Evolutionary conservation across 2,329 filamentous ascomycete genomes (phyloP).

Genomic region (Dactylellina leptospora): DNA sequence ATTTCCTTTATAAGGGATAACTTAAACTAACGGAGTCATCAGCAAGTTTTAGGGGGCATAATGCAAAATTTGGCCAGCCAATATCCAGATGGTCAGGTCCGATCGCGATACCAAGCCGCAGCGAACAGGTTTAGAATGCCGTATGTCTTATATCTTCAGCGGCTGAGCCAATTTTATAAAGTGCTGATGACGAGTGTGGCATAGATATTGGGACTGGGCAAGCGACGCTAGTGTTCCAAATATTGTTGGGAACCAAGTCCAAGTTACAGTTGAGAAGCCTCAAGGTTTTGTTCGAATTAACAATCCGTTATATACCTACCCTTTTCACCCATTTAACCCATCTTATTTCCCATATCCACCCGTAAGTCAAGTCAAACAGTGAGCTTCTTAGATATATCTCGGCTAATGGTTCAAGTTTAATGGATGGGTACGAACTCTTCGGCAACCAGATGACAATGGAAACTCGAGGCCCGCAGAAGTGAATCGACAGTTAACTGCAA

Average conservation of each 20-base stretch:
- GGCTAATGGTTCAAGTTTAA: constrained; percentile 34
- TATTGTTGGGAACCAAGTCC: constrained; percentile 15
- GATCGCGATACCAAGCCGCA: constrained; percentile 37
- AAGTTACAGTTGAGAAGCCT: constrained; percentile 40
- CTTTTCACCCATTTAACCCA: constrained; percentile 37
- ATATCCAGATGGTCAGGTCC: constrained; percentile 14
- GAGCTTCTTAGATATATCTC: not conserved
- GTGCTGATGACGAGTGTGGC: not conserved
- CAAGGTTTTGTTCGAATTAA: constrained; percentile 43
- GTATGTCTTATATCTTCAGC: constrained; percentile 7
- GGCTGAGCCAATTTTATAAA: not conserved
- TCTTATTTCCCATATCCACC: constrained; percentile 33
- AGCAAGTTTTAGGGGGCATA: constrained; percentile 47
- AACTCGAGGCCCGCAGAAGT: constrained; percentile 29
- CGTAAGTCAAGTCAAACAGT: not conserved
- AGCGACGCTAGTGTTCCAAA: constrained; percentile 35
- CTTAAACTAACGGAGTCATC: too few species aligned
- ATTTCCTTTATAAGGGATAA: too few species aligned
- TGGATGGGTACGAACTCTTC: constrained; percentile 23
- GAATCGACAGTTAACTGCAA: constrained; percentile 35
- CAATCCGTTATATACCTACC: constrained; percentile 36
- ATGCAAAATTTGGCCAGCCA: constrained; percentile 37
- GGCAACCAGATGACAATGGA: constrained; percentile 30
- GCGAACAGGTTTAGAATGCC: constrained; percentile 45
- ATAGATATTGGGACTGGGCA: constrained; percentile 51